Percentiles rank a stretch among this genome's conserved stretches.
These are phyloP conservation scores for Fusarium sp. DNA, from an alignment of 2,329 filamentous ascomycete species.

Conservation along the genomic window DNA sequence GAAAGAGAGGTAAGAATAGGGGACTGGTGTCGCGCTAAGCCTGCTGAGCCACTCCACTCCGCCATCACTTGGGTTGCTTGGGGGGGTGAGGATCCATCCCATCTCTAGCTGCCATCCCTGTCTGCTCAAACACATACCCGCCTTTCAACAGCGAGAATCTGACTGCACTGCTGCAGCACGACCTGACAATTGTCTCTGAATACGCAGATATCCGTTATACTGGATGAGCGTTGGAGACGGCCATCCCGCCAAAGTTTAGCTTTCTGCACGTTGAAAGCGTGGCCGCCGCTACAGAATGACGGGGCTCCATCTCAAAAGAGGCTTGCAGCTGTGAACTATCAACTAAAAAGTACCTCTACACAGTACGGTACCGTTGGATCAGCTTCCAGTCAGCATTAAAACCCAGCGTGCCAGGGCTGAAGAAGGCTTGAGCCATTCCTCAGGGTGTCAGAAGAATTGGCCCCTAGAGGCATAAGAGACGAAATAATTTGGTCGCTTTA, in stretches of 20 bases:
- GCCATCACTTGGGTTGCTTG: constrained; percentile 40
- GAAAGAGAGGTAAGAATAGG: constrained; percentile 45
- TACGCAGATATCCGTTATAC: constrained; percentile 4
- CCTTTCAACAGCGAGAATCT: constrained; percentile 25
- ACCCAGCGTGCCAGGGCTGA: constrained; percentile 21
- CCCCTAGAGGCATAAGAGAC: no score
- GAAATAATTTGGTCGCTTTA: no score
- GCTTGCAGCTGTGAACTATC: constrained; percentile 15
- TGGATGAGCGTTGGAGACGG: constrained; percentile 23
- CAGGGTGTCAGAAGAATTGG: no score
- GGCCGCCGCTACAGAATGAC: background rate
- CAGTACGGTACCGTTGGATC: constrained; percentile 5
- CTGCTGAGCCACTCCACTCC: constrained; percentile 48
- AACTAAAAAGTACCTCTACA: background rate
- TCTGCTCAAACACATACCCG: constrained; percentile 24
- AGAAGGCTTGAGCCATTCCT: constrained; percentile 12
- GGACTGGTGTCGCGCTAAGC: constrained; percentile 46
- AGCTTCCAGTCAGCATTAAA: constrained; percentile 31
- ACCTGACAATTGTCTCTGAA: background rate
- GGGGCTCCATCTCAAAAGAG: constrained; percentile 6
- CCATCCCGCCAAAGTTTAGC: constrained; percentile 29
- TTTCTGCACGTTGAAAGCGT: constrained; percentile 14
- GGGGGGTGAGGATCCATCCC: constrained; percentile 42
- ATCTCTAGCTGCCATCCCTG: constrained; percentile 37
- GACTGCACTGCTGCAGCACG: constrained; percentile 14